phyloP scores from a whole-genome alignment of 495 filamentous ascomycete species.

The Evernia prunastri region DNA sequence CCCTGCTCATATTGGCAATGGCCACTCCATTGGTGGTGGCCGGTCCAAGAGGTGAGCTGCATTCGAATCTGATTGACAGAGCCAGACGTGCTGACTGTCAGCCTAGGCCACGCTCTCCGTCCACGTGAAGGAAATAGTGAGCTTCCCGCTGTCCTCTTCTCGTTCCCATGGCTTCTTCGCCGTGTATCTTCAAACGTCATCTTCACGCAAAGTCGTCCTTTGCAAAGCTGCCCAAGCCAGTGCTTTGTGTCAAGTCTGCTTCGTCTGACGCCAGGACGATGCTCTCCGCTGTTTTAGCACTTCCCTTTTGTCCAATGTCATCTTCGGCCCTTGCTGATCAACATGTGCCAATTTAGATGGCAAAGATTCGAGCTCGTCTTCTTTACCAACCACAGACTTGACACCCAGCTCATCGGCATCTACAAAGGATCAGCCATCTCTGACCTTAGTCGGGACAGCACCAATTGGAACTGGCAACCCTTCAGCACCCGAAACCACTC shows the following conservation, averaged over 20 bases:
- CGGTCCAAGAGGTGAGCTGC: conserved; percentile 12
- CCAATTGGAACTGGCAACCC: conserved; percentile 4
- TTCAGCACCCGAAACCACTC: conserved; percentile 6
- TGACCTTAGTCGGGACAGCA: neutral
- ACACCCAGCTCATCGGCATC: conserved; percentile 9
- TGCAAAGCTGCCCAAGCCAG: neutral
- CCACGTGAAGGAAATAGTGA: conserved; percentile 9
- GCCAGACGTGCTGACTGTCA: neutral
- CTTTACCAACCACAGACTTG: conserved; percentile 10
- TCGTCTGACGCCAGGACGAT: neutral
- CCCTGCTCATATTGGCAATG: conserved; percentile 5
- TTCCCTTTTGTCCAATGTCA: neutral
- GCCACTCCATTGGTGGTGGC: conserved; percentile 11
- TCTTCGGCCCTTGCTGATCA: neutral
- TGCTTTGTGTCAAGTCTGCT: neutral
- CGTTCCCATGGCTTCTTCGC: neutral
- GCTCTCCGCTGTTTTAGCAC: neutral
- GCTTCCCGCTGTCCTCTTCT: neutral
- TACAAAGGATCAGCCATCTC: conserved; percentile 3
- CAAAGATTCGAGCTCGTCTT: conserved; percentile 5
- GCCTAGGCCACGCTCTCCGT: neutral
- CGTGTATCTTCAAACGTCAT: neutral
- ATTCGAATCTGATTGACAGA: neutral
- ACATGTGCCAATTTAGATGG: conserved; percentile 4
- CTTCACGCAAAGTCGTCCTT: neutral